A percentile compares a stretch with the other conserved stretches of the same genome.
Conservation (phyloP, 306 rosid genomes). For the Cajanus cajan region DNA sequence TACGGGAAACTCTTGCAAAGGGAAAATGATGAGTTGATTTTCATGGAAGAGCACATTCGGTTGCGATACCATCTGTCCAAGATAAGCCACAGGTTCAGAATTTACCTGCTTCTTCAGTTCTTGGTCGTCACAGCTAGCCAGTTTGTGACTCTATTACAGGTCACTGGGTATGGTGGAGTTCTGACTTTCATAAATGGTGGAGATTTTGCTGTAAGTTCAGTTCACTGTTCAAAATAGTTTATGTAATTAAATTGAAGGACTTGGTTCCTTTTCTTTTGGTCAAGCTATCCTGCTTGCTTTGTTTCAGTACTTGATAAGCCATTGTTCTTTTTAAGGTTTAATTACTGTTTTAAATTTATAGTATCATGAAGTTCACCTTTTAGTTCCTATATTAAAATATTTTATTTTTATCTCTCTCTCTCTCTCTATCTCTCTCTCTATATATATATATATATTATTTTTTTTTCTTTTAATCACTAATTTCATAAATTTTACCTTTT, state of each 20-base stretch:
- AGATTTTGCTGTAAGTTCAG: background rate
- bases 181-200: background rate
- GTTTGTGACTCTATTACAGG: background rate
- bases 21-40: slow-evolving; percentile 17
- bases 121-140: background rate
- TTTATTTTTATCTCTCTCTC: too few species aligned
- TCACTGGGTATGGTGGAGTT: background rate
- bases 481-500: too few species aligned
- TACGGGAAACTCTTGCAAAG: slow-evolving; percentile 55
- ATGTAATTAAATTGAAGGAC: background rate
- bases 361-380: too few species aligned
- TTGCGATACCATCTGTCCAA: background rate
- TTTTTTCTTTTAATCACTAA: too few species aligned
- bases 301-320: background rate
- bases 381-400: too few species aligned
- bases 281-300: background rate
- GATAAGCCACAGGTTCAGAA: background rate
- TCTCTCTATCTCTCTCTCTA: too few species aligned
- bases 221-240: background rate
- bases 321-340: background rate
- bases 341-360: too few species aligned
- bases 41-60: background rate
- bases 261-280: background rate
- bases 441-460: too few species aligned
- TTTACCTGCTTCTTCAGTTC: background rate